phyloP scores from a whole-genome alignment of 441 rosid species.

The Pelargonium fulgidum region DNA sequence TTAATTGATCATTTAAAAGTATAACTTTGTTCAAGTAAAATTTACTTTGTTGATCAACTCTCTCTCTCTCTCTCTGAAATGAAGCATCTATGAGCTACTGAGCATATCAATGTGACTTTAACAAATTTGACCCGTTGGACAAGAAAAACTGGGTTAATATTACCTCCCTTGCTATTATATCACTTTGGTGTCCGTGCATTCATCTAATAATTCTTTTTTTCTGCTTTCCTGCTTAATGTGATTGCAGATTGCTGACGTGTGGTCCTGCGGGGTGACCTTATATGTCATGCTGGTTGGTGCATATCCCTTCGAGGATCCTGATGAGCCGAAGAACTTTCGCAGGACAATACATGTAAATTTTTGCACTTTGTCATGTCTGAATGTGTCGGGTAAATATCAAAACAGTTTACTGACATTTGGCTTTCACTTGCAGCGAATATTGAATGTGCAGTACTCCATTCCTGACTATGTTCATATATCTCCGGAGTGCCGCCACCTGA shows the following conservation, averaged over 20 bases:
- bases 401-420: not conserved
- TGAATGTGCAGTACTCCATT: conserved; percentile 88
- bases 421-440: conserved; percentile 59
- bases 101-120: too few relatives aligned
- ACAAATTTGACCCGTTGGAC: too few relatives aligned
- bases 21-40: too few relatives aligned
- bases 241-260: conserved; percentile 90
- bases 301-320: conserved; percentile 95
- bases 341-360: conserved; percentile 71
- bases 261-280: conserved; percentile 98
- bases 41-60: too few relatives aligned
- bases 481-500: conserved; percentile 76
- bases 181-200: conserved; percentile 8
- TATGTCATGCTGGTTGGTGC: conserved; percentile 98
- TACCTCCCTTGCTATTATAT: not conserved
- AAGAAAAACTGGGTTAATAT: not conserved
- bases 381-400: not conserved
- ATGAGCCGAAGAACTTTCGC: conserved; percentile 87
- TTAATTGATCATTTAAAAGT: not conserved
- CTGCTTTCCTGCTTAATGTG: conserved; percentile 8
- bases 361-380: conserved; percentile 7
- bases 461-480: conserved; percentile 94
- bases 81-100: too few relatives aligned
- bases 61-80: too few relatives aligned
- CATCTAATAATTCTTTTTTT: not conserved